Conservation (phyloP, 805 yeast species). For the Metschnikowia cerradonensis region DNA sequence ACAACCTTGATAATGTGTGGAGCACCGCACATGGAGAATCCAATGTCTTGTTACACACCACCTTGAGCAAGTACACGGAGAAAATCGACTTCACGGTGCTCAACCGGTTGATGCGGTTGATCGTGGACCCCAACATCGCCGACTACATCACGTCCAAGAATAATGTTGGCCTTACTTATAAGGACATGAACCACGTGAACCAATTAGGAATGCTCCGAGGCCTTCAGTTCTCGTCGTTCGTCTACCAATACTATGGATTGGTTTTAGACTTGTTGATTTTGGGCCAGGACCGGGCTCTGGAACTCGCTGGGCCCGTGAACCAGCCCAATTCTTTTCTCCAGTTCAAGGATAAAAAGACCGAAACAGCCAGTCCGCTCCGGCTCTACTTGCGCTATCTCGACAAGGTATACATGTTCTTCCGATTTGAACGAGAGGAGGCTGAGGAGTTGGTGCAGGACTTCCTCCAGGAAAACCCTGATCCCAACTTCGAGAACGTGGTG, state of each 20-base stretch:
- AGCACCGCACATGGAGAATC: slow-evolving; percentile 67
- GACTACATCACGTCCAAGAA: slow-evolving; percentile 92
- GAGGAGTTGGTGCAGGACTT: slow-evolving; percentile 71
- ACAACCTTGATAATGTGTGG: slow-evolving; percentile 79
- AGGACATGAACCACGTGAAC: slow-evolving; percentile 93
- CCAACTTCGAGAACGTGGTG: slow-evolving; percentile 78
- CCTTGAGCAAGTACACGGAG: slow-evolving; percentile 67
- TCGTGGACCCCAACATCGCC: slow-evolving; percentile 87
- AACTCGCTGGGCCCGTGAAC: slow-evolving; percentile 74
- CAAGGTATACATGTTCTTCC: slow-evolving; percentile 71
- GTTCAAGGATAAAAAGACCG: slow-evolving; percentile 55
- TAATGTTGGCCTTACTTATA: slow-evolving; percentile 75
- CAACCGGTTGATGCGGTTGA: slow-evolving; percentile 72
- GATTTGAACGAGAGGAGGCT: slow-evolving; percentile 70
- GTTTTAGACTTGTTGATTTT: slow-evolving; percentile 75
- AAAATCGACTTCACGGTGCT: slow-evolving; percentile 84
- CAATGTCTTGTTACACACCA: slow-evolving; percentile 79
- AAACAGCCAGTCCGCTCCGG: slow-evolving; percentile 69
- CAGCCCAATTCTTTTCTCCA: slow-evolving; percentile 77
- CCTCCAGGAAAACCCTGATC: slow-evolving; percentile 84
- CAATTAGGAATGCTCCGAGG: slow-evolving; percentile 87
- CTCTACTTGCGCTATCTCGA: slow-evolving; percentile 81
- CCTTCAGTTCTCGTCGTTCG: slow-evolving; percentile 83
- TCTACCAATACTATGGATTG: slow-evolving; percentile 86
- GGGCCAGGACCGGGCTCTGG: slow-evolving; percentile 83